Base-by-base conservation (phyloP, 306 rosid genomes). In the Trichosanthes cucumerina region DNA sequence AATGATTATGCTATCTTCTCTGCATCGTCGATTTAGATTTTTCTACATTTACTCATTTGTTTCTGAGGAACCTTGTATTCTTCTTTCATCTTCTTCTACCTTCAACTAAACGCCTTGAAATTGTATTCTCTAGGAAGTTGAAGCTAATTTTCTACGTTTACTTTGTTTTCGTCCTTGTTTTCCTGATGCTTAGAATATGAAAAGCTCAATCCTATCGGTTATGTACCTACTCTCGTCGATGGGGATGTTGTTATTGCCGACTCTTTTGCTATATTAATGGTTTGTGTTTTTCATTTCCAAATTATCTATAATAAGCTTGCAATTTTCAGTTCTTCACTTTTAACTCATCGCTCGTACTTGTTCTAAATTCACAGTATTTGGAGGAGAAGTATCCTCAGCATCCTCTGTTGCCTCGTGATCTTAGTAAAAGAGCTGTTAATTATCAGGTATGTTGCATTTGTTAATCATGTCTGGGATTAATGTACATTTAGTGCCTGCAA, bases 361-460 rank as follows among this genome's bases (percentile, higher is more conserved):
- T 23, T 84, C 36, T 11, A 59, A 33, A 39, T 47, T 12, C 53
- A 41, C 85, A 92, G 98, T 90, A 90, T 86, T 82, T 94, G 85
- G 98, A 94, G 39, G 93, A 88, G 38, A 94, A 94, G 87, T 94
- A 86, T 85, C 91, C 97, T 28, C 89, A 86, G 47, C 85, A 81
- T 84, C 93, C 95, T 9, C 78, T 94, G 57, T 85, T 94, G 57
- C 98, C 97, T 79, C 28, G 6, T 59, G 93, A 90, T 83, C 83
- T 88, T 78, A 74, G 64, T 18, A 83, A 79, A 81, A 90, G 85
- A 82, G 86, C 95, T 69, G 62, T 94, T 80, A 94, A 92, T 84
- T 85, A 87, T 77, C 98, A 88, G 95, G 97, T 92, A 85, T 34
- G 23, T 2, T 31, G 52, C 33, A 69, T 69, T 59, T 53, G 54